Base-by-base conservation (phyloP, 2,329 filamentous ascomycete species). In the Fusarium sp. region DNA sequence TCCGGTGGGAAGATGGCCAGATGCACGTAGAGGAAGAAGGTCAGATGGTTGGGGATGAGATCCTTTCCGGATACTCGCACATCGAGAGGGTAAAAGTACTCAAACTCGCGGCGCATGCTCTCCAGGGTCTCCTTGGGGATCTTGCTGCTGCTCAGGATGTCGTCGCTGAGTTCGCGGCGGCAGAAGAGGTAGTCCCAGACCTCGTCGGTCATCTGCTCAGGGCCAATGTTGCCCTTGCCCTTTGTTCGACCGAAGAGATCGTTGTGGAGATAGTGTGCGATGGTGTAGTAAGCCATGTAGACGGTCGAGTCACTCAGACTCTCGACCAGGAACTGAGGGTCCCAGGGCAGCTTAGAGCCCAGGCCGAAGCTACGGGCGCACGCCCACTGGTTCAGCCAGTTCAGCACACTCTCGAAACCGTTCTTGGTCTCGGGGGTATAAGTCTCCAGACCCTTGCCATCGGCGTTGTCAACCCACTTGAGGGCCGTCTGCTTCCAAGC, bases 131-230 rank as follows among this genome's bases (percentile, higher is more conserved):
- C 90, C 83, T 92, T 91, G 70, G 91, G 87, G 70, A 98, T 97
- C 43, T 92, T 92, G 68, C 91, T 93, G 67, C 90, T 86, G 72
- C 85, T 81, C 59, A 92, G 82, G 41, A 94, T 85, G 18, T 92
- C 90, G 32, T 95, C 89, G 71, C 87, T 88, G 65, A 92, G 83
- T 58, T 95, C 92, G 20, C 91, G 90, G 66, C 94, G 91, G 81
- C 91, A 92, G 86, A 98, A 98, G 76, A 98, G 86, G 81, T 97
- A 98, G 84, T 99, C 96, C 95, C 95, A 99, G 56, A 98, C 94
- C 78, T 97, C 95, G 76, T 98, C 95, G 10, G 89, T 95, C 93
- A 98, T 95, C 84, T 98, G 95, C 67, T 97, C 94, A 1, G 95
- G 87, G 50, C 88, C 90, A 75, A 98, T 89, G 72, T 92, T 90